Percentiles rank a stretch among this genome's conserved stretches.
phyloP scores from a whole-genome alignment of 2,329 filamentous ascomycete species.

The Neocucurbitaria cava region DNA sequence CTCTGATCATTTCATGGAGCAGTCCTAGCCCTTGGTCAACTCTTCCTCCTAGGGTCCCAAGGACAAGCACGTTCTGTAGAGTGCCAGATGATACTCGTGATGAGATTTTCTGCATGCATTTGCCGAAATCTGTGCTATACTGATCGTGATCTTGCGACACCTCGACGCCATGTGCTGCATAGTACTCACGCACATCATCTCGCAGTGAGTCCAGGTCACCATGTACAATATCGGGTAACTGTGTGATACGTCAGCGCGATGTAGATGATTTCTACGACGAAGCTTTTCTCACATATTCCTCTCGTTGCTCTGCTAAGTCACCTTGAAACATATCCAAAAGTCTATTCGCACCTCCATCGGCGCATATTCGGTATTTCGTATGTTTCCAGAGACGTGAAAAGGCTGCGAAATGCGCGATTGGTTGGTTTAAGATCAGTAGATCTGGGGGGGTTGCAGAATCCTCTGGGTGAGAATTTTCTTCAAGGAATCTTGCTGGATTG shows the following conservation, averaged over 20 bases:
- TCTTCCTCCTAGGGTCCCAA: slow-evolving; percentile 86
- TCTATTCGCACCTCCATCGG: slow-evolving; percentile 89
- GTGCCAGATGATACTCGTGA: slow-evolving; percentile 46
- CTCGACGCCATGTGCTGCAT: slow-evolving; percentile 64
- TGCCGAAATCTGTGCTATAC: slow-evolving; percentile 89
- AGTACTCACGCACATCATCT: slow-evolving; percentile 69
- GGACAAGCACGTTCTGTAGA: slow-evolving; percentile 71
- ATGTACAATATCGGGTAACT: slow-evolving; percentile 69
- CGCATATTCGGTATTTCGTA: slow-evolving; percentile 75
- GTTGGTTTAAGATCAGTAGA: slow-evolving; percentile 56
- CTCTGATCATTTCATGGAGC: slow-evolving; percentile 79
- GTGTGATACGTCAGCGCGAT: slow-evolving; percentile 13
- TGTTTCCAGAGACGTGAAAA: slow-evolving; percentile 56
- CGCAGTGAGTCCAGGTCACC: slow-evolving; percentile 89
- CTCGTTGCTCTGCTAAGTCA: slow-evolving; percentile 25
- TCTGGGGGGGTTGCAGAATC: slow-evolving; percentile 29
- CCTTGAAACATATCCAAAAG: slow-evolving; percentile 62
- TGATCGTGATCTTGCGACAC: slow-evolving; percentile 80
- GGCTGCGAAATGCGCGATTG: slow-evolving; percentile 56
- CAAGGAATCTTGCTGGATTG: slow-evolving; percentile 37
- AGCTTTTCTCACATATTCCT: slow-evolving; percentile 38
- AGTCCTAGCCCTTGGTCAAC: slow-evolving; percentile 93
- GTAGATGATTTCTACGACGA: not conserved
- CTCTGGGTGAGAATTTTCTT: slow-evolving; percentile 22
- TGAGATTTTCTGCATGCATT: slow-evolving; percentile 69